These are phyloP conservation scores for Podila minutissima DNA, from an alignment of 192 early-diverging fungal genomes.

Conservation along the genomic window DNA sequence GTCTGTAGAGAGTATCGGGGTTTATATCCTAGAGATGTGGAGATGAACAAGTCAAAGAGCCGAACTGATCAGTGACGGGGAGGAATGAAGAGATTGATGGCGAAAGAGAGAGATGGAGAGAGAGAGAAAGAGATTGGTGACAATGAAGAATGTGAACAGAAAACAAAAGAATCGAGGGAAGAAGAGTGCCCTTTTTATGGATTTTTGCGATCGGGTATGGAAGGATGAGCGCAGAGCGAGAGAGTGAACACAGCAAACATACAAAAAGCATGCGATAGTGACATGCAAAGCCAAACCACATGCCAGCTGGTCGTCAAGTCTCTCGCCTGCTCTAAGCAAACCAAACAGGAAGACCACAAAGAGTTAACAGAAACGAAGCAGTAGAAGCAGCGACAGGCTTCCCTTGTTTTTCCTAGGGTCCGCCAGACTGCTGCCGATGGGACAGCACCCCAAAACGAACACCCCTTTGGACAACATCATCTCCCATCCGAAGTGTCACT, in stretches of 20 bases:
- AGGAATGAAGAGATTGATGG: constrained; percentile 1
- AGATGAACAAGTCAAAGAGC: too few species aligned
- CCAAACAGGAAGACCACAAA: too few species aligned
- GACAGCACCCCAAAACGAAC: too few species aligned
- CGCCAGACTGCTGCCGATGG: too few species aligned
- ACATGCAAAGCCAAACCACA: neutral
- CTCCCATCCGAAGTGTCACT: too few species aligned
- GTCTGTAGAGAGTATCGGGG: neutral
- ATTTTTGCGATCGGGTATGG: neutral
- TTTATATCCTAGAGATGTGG: too few species aligned
- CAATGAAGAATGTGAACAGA: neutral
- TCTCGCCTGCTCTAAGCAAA: neutral
- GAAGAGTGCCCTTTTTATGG: neutral
- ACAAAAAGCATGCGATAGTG: neutral
- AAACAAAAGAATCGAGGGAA: constrained; percentile 6
- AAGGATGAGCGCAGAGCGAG: neutral
- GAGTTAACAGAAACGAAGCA: too few species aligned
- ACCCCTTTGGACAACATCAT: too few species aligned
- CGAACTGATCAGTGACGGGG: neutral
- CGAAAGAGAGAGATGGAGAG: neutral
- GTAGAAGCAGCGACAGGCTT: too few species aligned
- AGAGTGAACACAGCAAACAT: neutral
- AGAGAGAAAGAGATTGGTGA: neutral
- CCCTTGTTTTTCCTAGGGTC: too few species aligned
- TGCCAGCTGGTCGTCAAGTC: neutral